phyloP scores from a whole-genome alignment of 768 basidiomycete genomes.

The Termitomyces sp. region DNA sequence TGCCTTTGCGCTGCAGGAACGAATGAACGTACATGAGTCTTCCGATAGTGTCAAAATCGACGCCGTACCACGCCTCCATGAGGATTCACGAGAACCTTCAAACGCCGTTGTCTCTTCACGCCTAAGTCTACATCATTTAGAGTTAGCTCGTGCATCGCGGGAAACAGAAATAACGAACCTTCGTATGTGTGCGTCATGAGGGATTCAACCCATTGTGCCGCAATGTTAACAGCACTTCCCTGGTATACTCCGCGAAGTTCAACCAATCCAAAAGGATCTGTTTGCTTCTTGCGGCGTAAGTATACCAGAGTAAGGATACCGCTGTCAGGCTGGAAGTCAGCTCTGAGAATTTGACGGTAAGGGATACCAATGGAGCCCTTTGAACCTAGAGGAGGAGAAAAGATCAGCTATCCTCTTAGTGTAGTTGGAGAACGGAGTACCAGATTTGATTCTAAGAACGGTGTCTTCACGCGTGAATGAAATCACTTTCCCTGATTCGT shows the following conservation, averaged over 20 bases:
- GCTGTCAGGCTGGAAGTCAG: constrained; percentile 29
- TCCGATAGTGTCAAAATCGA: not conserved
- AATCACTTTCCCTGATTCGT: constrained; percentile 8
- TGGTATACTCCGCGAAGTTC: constrained; percentile 38
- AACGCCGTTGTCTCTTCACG: constrained; percentile 44
- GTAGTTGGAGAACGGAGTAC: constrained; percentile 3
- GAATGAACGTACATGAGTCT: not conserved
- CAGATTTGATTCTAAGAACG: constrained; percentile 12
- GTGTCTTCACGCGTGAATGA: constrained; percentile 12
- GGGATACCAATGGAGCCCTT: constrained; percentile 28
- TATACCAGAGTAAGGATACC: constrained; percentile 44
- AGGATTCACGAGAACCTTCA: constrained; percentile 79
- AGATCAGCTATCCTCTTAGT: not conserved
- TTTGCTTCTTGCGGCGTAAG: constrained; percentile 40
- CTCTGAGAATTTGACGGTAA: constrained; percentile 50
- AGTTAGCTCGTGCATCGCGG: not conserved
- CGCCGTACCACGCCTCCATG: constrained; percentile 68
- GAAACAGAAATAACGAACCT: constrained; percentile 33
- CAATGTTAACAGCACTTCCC: constrained; percentile 26
- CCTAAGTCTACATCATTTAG: constrained; percentile 30
- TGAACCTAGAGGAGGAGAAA: not conserved
- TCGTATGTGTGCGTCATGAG: constrained; percentile 59
- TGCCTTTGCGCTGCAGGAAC: constrained; percentile 53
- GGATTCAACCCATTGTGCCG: constrained; percentile 47
- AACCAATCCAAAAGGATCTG: constrained; percentile 31